A percentile compares a stretch with the other conserved stretches of the same genome.
phyloP scores from a whole-genome alignment of 805 yeast genomes.

The Dipodascopsis uninucleata region DNA sequence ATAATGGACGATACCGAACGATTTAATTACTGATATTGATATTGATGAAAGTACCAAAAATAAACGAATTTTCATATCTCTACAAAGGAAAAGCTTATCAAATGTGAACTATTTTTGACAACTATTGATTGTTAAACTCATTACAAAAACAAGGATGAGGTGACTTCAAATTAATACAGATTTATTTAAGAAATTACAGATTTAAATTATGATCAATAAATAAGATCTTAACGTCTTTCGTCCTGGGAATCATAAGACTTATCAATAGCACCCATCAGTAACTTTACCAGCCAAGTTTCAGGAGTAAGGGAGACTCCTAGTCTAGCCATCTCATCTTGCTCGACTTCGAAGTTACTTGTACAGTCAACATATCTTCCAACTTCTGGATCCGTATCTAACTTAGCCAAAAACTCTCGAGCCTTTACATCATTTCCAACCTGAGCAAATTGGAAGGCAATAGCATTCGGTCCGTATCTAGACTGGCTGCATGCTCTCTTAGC shows the following conservation, averaged over 20 bases:
- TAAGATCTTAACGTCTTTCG: constrained; percentile 23
- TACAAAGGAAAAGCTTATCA: too few relatives aligned
- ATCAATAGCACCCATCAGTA: constrained; percentile 32
- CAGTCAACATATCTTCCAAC: constrained; percentile 34
- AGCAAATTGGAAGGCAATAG: constrained; percentile 36
- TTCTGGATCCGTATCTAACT: constrained; percentile 32
- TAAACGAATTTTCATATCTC: too few relatives aligned
- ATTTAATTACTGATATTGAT: too few relatives aligned
- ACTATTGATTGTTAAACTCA: too few relatives aligned
- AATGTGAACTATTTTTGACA: too few relatives aligned
- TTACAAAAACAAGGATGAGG: too few relatives aligned
- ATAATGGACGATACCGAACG: too few relatives aligned
- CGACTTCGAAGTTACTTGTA: constrained; percentile 34
- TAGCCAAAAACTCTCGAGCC: constrained; percentile 33
- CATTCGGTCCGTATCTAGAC: constrained; percentile 32
- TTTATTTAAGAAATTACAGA: too few relatives aligned
- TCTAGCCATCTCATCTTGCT: constrained; percentile 35
- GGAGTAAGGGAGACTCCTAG: constrained; percentile 34
- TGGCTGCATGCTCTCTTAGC: constrained; percentile 29
- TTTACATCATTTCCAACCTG: constrained; percentile 36
- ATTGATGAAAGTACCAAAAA: too few relatives aligned
- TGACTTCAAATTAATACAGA: too few relatives aligned
- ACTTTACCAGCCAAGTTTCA: constrained; percentile 34
- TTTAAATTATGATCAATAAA: too few relatives aligned
- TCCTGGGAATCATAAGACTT: constrained; percentile 34